Evolutionary conservation across 106 monocot genomes (phyloP), one percentile per base, ranked within the genome.

Genomic region (Triglochin maritima): DNA sequence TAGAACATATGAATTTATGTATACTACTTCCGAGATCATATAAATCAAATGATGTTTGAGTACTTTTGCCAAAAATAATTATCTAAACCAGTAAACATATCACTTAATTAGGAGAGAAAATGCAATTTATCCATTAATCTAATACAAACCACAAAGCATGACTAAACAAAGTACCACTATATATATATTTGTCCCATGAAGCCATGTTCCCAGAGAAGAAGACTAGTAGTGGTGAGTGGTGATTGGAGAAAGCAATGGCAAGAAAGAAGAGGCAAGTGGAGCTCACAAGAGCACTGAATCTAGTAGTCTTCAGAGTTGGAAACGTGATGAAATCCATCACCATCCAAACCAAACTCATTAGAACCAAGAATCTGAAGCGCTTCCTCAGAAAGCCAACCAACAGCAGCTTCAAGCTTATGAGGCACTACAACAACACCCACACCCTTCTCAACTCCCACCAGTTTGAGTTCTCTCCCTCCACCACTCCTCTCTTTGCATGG

Each of bases 401-500:
- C 4, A 63, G 45, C 2, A 43, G 17, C 45, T 11, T 4, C 17
- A 3, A 11, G 41, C 46, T 45, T 11, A 44, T 9, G 45, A 29
- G 17, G 4, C 42, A 17, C 65, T 66, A 66, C 65, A 16, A 45
- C 4, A 17, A 66, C 65, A 0, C 10, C 49, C 7, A 12, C 65
- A n/a, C n/a, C n/a, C n/a, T n/a, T n/a, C n/a, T n/a, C n/a, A n/a
- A 66, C 65, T 2, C 10, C 49, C 7, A 12, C 65, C 49, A 66
- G 49, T 50, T 17, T 50, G 16, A 46, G 0, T 66, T 66, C n/a
- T 66, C 65, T 12, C 65, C 65, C 4, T 49, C 49, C 13, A 66
- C 49, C 65, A 66, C 65, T 45, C 65, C 65, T 2, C 65, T 66
- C 16, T 66, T 66, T 17, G 3, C 4, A 7, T 51, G 65, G 49